These are phyloP conservation scores for Suhomyces kunorum DNA, from an alignment of 1,139 yeast species.

Conservation along the genomic window DNA sequence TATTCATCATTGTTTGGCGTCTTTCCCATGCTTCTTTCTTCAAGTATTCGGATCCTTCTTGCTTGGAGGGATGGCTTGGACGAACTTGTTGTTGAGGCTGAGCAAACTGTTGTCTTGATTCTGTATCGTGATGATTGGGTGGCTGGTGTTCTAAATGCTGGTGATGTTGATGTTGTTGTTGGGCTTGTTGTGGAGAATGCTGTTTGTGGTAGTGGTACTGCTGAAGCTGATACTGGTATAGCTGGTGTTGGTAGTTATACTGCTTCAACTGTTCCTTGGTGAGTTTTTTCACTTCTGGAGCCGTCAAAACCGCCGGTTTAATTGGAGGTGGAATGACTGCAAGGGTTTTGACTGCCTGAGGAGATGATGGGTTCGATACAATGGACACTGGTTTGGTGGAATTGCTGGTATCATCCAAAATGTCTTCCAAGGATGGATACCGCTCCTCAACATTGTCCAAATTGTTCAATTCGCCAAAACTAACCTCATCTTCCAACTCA, in stretches of 20 bases:
- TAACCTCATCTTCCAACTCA: slow-evolving; percentile 20
- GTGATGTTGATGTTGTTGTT: slow-evolving; percentile 15
- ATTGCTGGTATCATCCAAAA: slow-evolving; percentile 19
- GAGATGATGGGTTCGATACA: background rate
- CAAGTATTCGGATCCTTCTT: slow-evolving; percentile 25
- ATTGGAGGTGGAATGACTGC: slow-evolving; percentile 16
- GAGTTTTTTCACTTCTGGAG: slow-evolving; percentile 21
- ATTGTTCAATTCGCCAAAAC: slow-evolving; percentile 33
- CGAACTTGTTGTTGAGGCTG: slow-evolving; percentile 1
- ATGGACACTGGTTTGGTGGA: background rate
- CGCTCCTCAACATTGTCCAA: slow-evolving; percentile 47
- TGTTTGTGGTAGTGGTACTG: slow-evolving; percentile 15
- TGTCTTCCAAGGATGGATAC: slow-evolving; percentile 45
- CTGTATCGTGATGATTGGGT: background rate
- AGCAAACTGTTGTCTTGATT: background rate
- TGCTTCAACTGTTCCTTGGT: slow-evolving; percentile 27
- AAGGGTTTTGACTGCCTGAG: background rate
- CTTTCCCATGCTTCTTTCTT: slow-evolving; percentile 44
- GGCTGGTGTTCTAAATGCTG: slow-evolving; percentile 8
- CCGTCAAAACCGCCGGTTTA: slow-evolving; percentile 21
- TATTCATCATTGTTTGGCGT: slow-evolving; percentile 19
- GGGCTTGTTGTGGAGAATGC: background rate
- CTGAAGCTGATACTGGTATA: slow-evolving; percentile 22
- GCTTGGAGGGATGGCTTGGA: background rate
- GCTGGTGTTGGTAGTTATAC: slow-evolving; percentile 27